Evolutionary conservation across 106 monocot species (phyloP).

Genomic region (Dendrobium catenatum): DNA sequence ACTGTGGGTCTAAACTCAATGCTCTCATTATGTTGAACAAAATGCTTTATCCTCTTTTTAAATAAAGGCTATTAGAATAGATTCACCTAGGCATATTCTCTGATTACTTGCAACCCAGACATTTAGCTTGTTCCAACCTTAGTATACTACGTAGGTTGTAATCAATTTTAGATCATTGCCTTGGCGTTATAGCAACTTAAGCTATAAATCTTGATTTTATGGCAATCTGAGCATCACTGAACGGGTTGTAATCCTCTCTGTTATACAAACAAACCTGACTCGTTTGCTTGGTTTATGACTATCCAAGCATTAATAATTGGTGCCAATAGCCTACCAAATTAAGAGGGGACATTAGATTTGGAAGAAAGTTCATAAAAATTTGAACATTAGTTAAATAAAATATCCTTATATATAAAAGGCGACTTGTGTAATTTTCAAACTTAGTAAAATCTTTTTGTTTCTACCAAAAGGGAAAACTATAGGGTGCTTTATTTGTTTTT

Average conservation of each 20-base stretch:
- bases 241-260: neutral
- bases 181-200: neutral
- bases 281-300: neutral
- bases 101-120: neutral
- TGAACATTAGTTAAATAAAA: too few species aligned
- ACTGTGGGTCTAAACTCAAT: neutral
- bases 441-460: too few species aligned
- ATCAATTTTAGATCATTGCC: neutral
- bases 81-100: neutral
- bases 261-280: neutral
- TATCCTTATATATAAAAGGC: too few species aligned
- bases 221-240: neutral
- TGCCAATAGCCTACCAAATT: neutral
- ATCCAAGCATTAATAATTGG: neutral
- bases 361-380: too few species aligned
- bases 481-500: too few species aligned
- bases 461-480: too few species aligned
- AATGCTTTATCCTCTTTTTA: neutral
- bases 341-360: neutral
- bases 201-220: neutral
- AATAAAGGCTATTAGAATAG: neutral
- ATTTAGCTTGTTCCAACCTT: neutral
- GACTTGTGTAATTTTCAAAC: too few species aligned
- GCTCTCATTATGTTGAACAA: neutral
- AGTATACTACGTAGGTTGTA: neutral